Conservation (phyloP, 345 rosid species). For the Tarenaya hassleriana region DNA sequence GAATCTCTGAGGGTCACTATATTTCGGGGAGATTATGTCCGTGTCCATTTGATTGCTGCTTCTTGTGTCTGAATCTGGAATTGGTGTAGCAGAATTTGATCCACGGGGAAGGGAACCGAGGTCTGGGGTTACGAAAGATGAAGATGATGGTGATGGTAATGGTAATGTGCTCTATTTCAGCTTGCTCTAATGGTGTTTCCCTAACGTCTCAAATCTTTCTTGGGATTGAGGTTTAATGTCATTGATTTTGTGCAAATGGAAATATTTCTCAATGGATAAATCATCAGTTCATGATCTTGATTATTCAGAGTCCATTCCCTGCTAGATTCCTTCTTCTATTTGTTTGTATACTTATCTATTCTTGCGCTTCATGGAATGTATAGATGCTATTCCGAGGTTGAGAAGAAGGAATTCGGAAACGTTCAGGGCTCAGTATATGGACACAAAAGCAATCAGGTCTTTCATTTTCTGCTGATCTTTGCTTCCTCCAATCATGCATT, state of each 20-base stretch:
- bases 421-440: conserved; percentile 71
- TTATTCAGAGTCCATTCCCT: too few species aligned
- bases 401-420: conserved; percentile 84
- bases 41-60: background rate
- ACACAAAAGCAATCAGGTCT: conserved; percentile 70
- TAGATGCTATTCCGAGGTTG: conserved; percentile 44
- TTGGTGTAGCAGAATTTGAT: conserved; percentile 10
- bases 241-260: background rate
- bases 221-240: background rate
- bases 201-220: background rate
- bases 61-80: conserved; percentile 9
- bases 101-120: conserved; percentile 22
- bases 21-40: background rate
- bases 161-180: conserved; percentile 6
- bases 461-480: background rate
- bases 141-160: background rate
- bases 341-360: background rate
- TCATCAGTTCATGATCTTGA: too few species aligned
- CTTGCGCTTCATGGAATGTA: conserved; percentile 4
- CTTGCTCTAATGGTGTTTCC: background rate
- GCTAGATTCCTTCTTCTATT: conserved; percentile 1
- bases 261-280: too few species aligned
- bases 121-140: conserved; percentile 21
- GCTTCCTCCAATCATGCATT: background rate
- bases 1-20: background rate